phyloP scores from a whole-genome alignment of 345 rosid species.

The Eucalyptus caleyi region DNA sequence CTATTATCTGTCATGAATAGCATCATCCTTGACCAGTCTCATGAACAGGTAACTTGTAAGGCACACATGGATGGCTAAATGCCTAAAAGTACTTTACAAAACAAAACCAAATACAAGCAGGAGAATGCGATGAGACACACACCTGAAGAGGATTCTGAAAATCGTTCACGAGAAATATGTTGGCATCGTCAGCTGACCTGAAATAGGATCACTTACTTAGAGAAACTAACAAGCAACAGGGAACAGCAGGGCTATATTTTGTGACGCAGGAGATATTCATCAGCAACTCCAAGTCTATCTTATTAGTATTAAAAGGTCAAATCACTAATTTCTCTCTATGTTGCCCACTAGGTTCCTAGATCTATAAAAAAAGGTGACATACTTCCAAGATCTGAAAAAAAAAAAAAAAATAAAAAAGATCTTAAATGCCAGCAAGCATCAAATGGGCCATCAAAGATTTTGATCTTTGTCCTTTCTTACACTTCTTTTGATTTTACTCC shows the following conservation, averaged over 20 bases:
- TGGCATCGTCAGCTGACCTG: slow-evolving; percentile 93
- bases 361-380: neutral
- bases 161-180: slow-evolving; percentile 84
- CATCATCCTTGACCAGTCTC: neutral
- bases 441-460: neutral
- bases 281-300: neutral
- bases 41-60: neutral
- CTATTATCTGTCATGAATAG: neutral
- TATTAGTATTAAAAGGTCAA: neutral
- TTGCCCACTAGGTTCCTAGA: neutral
- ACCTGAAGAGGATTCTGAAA: slow-evolving; percentile 91
- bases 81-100: neutral
- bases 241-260: neutral
- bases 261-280: neutral
- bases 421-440: neutral
- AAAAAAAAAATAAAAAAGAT: neutral
- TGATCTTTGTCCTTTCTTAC: neutral
- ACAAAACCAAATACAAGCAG: neutral
- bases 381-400: neutral
- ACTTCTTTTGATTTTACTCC: neutral
- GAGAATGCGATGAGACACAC: neutral
- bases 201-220: neutral
- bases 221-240: neutral
- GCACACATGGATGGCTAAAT: neutral
- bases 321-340: neutral